Evolutionary conservation across 257 asterid genomes (phyloP), one percentile per base, ranked within the genome.

Genomic region (Sherardia arvensis): DNA sequence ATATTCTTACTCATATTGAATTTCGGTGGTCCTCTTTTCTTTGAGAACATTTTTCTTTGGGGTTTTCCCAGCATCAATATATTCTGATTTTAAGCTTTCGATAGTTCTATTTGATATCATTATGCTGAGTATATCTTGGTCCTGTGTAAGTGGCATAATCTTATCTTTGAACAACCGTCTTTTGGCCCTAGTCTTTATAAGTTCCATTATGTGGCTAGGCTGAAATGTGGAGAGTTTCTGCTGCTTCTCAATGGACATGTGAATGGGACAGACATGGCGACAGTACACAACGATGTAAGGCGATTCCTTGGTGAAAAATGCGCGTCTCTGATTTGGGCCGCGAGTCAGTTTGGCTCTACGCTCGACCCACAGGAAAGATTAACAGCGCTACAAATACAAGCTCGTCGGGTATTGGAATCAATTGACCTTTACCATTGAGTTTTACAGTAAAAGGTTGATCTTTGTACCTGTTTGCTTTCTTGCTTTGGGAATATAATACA

Each of bases 291-390:
- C 21, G 97, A 89, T 18, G 69, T 89, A 63, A 81, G 87, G 81
- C 87, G 76, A 69, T 87, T 77, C 71, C 85, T 90, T 0, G 97
- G 95, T 12, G 97, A 90, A 63, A 85, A 90, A 79, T 75, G 95
- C 3, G 99, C 95, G 62, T 90, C 97, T 26, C 80, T 93, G 72
- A 85, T 93, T 76, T 93, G 99, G 97, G 97, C 97, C 34, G 96
- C 96, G 27, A 85, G 95, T 76, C 95, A 90, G 65, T 82, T 86
- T 10, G 97, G 87, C 71, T 86, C 95, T 23, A 90, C 95, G 56
- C 88, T 85, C 45, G 88, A 85, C 79, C 88, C 95, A 2, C 92
- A 87, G 60, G 81, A 87, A 72, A 81, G 97, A 73, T 57, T 85
- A 71, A 84, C 94, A n/a, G 85, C 96, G 64, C 69, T 93, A 71